These are phyloP conservation scores for Cryphonectria parasitica DNA, from an alignment of 2,329 filamentous ascomycete species.

Conservation along the genomic window DNA sequence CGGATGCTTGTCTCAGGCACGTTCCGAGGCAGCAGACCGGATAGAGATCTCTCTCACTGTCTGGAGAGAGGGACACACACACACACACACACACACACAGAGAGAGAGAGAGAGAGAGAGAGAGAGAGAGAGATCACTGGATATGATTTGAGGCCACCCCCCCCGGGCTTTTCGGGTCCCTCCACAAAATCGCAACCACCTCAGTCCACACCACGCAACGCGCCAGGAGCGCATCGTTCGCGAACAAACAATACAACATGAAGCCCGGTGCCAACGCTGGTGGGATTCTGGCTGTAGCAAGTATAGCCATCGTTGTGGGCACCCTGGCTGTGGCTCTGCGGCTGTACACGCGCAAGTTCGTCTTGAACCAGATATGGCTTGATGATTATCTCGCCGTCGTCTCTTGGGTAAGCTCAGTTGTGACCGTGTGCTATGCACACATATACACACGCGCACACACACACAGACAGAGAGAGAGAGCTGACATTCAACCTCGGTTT, in stretches of 20 bases:
- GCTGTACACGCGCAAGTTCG: conserved; percentile 36
- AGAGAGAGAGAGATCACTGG: conserved; percentile 3
- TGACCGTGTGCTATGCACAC: background rate
- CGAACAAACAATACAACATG: conserved; percentile 6
- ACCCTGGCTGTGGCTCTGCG: conserved; percentile 34
- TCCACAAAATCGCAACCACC: background rate
- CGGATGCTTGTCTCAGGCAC: background rate
- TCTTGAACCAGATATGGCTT: conserved; percentile 36
- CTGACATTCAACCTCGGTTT: conserved; percentile 13
- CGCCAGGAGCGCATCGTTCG: background rate
- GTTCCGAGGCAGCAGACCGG: background rate
- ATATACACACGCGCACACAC: background rate
- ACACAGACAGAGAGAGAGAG: too few species aligned
- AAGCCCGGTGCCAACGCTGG: conserved; percentile 13
- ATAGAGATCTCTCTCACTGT: background rate
- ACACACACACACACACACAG: too few species aligned
- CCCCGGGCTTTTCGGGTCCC: background rate
- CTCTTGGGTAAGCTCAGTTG: conserved; percentile 43
- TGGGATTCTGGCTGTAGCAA: conserved; percentile 13
- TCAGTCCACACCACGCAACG: background rate
- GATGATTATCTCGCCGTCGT: conserved; percentile 40
- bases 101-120: too few species aligned
- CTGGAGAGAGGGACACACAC: background rate
- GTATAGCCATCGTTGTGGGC: conserved; percentile 6
- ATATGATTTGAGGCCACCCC: background rate